These are phyloP conservation scores for Trypanosoma mega DNA, from an alignment of 208 protist species.

Conservation along the genomic window DNA sequence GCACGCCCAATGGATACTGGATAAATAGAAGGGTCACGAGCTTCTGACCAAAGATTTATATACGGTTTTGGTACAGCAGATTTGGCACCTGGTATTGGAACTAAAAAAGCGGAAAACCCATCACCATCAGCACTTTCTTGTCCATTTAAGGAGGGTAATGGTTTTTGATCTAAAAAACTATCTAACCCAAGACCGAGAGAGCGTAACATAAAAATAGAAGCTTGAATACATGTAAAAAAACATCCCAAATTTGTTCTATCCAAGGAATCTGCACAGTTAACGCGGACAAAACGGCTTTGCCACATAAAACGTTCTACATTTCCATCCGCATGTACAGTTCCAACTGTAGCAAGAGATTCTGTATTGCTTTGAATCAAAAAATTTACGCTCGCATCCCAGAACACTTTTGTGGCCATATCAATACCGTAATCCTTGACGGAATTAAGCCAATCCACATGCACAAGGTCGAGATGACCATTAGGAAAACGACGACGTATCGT, in stretches of 20 bases:
- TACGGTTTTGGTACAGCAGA: conserved; percentile 51
- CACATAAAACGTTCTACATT: conserved; percentile 49
- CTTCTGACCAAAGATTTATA: conserved; percentile 72
- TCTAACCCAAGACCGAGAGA: conserved; percentile 57
- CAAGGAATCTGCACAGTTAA: conserved; percentile 94
- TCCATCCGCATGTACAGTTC: conserved; percentile 44
- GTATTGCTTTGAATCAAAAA: conserved; percentile 49
- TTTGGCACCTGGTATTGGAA: conserved; percentile 41
- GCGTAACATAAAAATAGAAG: conserved; percentile 71
- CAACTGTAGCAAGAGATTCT: conserved; percentile 73
- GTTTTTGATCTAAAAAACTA: conserved; percentile 47
- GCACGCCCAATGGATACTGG: conserved; percentile 53
- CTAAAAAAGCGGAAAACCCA: conserved; percentile 35
- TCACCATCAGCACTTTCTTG: conserved; percentile 36
- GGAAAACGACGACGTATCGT: conserved; percentile 39
- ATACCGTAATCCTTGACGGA: conserved; percentile 73
- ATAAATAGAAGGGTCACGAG: conserved; percentile 43
- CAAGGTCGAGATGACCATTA: conserved; percentile 54
- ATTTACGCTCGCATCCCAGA: conserved; percentile 60
- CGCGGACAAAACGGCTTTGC: conserved; percentile 80
- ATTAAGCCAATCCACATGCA: conserved; percentile 86
- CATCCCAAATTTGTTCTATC: conserved; percentile 94
- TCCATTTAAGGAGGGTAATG: conserved; percentile 49
- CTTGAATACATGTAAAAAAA: conserved; percentile 89
- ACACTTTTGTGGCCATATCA: conserved; percentile 53